phyloP scores from a whole-genome alignment of 2,329 filamentous ascomycete species.

The Zalaria obscura region DNA sequence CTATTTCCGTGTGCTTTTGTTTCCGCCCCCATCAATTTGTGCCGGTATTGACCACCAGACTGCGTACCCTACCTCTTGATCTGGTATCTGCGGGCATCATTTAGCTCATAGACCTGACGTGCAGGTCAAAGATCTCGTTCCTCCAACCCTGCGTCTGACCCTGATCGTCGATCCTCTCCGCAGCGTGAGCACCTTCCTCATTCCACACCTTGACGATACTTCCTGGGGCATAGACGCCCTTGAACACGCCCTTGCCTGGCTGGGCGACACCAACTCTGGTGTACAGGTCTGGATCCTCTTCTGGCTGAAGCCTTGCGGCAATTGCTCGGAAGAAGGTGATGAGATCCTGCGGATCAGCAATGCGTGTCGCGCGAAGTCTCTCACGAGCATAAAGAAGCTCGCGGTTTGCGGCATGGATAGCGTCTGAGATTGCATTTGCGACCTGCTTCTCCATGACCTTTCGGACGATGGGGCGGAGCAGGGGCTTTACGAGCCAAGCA shows the following conservation, averaged over 20 bases:
- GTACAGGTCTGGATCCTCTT: constrained; percentile 63
- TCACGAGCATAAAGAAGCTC: constrained; percentile 81
- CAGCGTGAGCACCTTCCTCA: constrained; percentile 56
- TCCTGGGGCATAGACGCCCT: constrained; percentile 73
- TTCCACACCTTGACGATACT: constrained; percentile 86
- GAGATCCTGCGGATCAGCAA: constrained; percentile 66
- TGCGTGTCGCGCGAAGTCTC: constrained; percentile 69
- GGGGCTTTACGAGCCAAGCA: constrained; percentile 70
- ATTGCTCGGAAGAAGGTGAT: constrained; percentile 74
- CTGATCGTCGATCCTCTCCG: constrained; percentile 56
- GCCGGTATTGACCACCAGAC: too few relatives aligned
- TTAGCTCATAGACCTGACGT: background rate
- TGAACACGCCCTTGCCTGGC: constrained; percentile 53
- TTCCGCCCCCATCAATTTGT: too few relatives aligned
- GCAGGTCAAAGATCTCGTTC: constrained; percentile 63
- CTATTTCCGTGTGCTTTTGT: too few relatives aligned
- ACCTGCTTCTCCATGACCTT: constrained; percentile 69
- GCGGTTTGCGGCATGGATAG: constrained; percentile 61
- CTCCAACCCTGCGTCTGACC: constrained; percentile 61
- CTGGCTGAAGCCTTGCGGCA: constrained; percentile 57
- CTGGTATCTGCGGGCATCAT: too few relatives aligned
- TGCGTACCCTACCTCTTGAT: too few relatives aligned
- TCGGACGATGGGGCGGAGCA: constrained; percentile 67
- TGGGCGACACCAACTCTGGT: constrained; percentile 55
- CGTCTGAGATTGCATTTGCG: constrained; percentile 53